Percentiles rank a stretch among this genome's conserved stretches.
phyloP scores from a whole-genome alignment of 2,329 filamentous ascomycete species.

The Diaporthe vaccinii region DNA sequence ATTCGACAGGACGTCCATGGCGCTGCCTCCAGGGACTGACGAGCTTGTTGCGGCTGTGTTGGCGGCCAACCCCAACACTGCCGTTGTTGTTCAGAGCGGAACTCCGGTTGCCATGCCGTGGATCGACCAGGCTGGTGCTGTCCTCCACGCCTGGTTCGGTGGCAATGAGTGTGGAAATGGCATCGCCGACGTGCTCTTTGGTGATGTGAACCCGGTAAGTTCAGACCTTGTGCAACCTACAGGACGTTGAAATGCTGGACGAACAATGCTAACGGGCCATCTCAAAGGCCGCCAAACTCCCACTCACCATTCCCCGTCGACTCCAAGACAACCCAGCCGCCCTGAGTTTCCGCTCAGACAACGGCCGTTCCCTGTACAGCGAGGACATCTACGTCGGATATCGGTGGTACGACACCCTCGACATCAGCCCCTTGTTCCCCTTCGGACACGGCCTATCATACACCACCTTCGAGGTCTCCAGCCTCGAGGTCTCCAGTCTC shows the following conservation, averaged over 20 bases:
- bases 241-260: neutral
- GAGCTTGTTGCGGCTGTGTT: slow-evolving; percentile 64
- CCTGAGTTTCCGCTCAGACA: slow-evolving; percentile 80
- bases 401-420: slow-evolving; percentile 81
- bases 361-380: slow-evolving; percentile 79
- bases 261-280: neutral
- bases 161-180: slow-evolving; percentile 68
- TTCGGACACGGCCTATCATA: slow-evolving; percentile 88
- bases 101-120: slow-evolving; percentile 70
- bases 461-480: slow-evolving; percentile 71
- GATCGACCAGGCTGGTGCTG: slow-evolving; percentile 55
- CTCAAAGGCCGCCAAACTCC: slow-evolving; percentile 75
- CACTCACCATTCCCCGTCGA: slow-evolving; percentile 77
- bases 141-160: slow-evolving; percentile 42
- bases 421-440: slow-evolving; percentile 76
- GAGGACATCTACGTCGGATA: slow-evolving; percentile 88
- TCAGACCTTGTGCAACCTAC: neutral
- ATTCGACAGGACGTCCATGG: slow-evolving; percentile 45
- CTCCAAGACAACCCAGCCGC: slow-evolving; percentile 81
- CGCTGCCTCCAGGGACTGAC: slow-evolving; percentile 46
- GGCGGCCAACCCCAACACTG: slow-evolving; percentile 68
- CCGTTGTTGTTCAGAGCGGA: slow-evolving; percentile 73
- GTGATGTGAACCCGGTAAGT: slow-evolving; percentile 59
- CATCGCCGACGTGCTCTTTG: slow-evolving; percentile 62
- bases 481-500: slow-evolving; percentile 45